phyloP scores from a whole-genome alignment of 2,329 filamentous ascomycete species.

The Seiridium cupressi region DNA sequence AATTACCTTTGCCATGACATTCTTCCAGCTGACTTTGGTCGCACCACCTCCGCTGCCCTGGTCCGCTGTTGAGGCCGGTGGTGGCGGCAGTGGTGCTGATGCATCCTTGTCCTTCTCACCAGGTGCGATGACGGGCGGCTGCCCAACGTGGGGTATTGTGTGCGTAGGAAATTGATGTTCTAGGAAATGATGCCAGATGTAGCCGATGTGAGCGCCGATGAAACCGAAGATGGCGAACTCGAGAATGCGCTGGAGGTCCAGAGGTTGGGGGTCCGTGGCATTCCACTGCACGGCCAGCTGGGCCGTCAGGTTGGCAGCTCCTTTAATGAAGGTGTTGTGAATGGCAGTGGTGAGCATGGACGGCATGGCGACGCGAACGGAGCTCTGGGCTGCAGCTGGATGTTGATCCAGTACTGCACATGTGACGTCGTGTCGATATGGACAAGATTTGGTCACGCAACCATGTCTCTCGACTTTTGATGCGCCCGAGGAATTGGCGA shows the following conservation, averaged over 20 bases:
- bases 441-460: background rate
- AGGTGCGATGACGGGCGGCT: conserved; percentile 16
- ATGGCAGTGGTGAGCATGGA: conserved; percentile 11
- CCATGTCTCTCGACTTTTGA: background rate
- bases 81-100: background rate
- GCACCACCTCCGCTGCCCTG: background rate
- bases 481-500: background rate
- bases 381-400: background rate
- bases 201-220: conserved; percentile 33
- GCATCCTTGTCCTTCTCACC: conserved; percentile 19
- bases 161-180: conserved; percentile 32
- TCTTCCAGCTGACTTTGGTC: conserved; percentile 27
- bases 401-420: background rate
- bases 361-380: conserved; percentile 9
- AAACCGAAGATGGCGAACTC: conserved; percentile 35
- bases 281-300: conserved; percentile 12
- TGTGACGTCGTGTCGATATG: background rate
- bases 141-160: conserved; percentile 15
- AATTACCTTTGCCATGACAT: conserved; percentile 31
- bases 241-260: conserved; percentile 32
- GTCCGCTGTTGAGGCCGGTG: background rate
- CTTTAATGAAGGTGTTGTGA: conserved; percentile 13
- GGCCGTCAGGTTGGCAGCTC: conserved; percentile 12
- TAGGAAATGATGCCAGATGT: conserved; percentile 32
- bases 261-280: conserved; percentile 2